phyloP scores from a whole-genome alignment of 176 grass and related monocot species.

The Aechmea fasciata region DNA sequence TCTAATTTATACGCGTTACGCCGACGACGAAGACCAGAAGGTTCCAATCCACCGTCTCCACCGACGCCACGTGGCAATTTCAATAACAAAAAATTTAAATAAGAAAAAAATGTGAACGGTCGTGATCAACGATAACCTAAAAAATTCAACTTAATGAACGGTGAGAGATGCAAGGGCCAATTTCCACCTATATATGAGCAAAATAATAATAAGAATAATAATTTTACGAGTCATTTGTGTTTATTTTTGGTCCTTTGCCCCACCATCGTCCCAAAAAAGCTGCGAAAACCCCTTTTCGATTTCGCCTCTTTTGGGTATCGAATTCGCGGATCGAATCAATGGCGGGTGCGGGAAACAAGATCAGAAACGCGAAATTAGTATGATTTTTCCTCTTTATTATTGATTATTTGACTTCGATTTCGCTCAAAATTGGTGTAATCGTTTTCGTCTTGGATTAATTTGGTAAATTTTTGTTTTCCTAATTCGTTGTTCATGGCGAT shows the following conservation, averaged over 20 bases:
- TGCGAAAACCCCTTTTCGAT: neutral
- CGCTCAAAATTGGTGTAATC: no score
- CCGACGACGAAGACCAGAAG: no score
- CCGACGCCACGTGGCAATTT: no score
- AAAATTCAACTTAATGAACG: no score
- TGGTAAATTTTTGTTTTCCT: neutral
- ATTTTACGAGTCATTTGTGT: neutral
- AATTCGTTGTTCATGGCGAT: neutral
- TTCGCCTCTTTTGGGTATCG: neutral
- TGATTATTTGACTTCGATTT: no score
- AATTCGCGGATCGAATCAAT: constrained; percentile 19
- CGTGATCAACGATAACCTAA: no score
- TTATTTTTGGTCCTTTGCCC: neutral
- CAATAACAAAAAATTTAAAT: no score
- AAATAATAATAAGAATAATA: neutral
- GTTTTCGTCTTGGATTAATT: neutral
- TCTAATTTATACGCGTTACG: no score
- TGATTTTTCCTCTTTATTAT: neutral
- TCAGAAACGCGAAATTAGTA: constrained; percentile 49
- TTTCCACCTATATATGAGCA: no score
- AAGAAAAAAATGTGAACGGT: no score
- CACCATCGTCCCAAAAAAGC: neutral
- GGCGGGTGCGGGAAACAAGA: constrained; percentile 35
- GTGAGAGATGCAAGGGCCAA: no score
- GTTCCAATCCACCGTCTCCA: no score